These are phyloP conservation scores for Solanum piurae DNA, from an alignment of 257 asterid genomes.

Conservation along the genomic window DNA sequence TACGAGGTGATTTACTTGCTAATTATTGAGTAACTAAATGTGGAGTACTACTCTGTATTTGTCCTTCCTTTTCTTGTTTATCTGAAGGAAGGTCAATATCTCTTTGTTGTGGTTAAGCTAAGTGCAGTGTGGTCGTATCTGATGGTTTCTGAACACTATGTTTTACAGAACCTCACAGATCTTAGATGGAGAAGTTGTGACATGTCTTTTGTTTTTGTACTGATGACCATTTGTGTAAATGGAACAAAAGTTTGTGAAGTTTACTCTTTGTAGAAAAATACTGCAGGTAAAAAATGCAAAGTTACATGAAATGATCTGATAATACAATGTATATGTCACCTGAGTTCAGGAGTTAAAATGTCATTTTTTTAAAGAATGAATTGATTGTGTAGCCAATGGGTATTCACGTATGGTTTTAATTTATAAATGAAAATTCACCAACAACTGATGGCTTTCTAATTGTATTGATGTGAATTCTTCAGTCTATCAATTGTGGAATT, in stretches of 20 bases:
- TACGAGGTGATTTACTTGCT: slow-evolving; percentile 59
- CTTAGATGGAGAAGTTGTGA: background rate
- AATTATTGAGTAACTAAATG: background rate
- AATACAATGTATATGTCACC: background rate
- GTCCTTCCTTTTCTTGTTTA: background rate
- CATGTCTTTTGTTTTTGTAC: background rate
- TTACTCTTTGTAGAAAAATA: background rate
- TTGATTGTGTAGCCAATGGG: background rate
- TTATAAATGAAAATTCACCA: background rate
- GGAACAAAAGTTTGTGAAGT: background rate
- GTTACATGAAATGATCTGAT: background rate
- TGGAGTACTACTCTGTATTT: background rate
- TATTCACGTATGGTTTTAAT: background rate
- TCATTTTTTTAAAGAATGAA: background rate
- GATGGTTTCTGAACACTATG: background rate
- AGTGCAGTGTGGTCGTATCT: background rate
- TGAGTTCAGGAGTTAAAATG: background rate
- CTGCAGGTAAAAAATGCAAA: background rate
- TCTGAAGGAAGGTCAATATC: background rate
- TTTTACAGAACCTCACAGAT: background rate
- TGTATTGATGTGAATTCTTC: background rate
- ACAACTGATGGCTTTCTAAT: background rate
- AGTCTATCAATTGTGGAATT: background rate
- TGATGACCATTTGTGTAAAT: background rate
- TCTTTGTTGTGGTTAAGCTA: background rate